Evolutionary conservation across 352 stramenopile species (phyloP).

Genomic region (Globisporangium alternatum): DNA sequence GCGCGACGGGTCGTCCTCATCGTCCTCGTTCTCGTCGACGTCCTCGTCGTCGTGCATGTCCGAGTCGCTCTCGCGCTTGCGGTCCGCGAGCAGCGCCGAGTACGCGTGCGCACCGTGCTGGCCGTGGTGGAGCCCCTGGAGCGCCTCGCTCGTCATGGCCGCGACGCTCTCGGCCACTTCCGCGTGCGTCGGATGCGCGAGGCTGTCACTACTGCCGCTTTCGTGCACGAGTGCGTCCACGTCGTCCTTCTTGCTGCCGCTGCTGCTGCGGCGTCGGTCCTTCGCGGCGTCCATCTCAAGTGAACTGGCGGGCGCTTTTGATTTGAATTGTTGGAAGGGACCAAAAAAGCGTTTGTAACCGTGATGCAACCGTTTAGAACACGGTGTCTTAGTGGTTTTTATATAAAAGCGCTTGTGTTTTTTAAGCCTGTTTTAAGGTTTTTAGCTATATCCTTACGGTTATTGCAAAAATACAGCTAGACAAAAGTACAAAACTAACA

Average conservation of each 20-base stretch:
- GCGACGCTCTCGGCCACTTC: constrained; percentile 21
- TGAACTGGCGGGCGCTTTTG: neutral
- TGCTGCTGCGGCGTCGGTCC: constrained; percentile 21
- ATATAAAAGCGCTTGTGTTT: too few species aligned
- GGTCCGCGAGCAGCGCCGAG: constrained; percentile 53
- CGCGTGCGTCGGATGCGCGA: constrained; percentile 14
- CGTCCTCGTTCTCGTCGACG: constrained; percentile 35
- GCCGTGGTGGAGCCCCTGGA: constrained; percentile 25
- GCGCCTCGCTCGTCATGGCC: constrained; percentile 20
- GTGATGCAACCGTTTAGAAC: too few species aligned
- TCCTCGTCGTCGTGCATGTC: constrained; percentile 58
- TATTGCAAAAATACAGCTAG: too few species aligned
- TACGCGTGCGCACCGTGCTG: constrained; percentile 34
- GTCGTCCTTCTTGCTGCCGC: constrained; percentile 17
- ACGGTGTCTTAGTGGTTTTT: too few species aligned
- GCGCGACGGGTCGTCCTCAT: constrained; percentile 33
- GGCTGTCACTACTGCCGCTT: neutral
- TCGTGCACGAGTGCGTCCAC: constrained; percentile 13
- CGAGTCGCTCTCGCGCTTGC: constrained; percentile 56
- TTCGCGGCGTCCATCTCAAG: constrained; percentile 15
- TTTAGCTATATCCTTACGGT: too few species aligned
- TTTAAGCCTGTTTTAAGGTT: too few species aligned
- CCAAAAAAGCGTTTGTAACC: too few species aligned
- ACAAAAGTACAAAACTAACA: too few species aligned
- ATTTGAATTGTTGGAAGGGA: constrained; percentile 10